These are phyloP conservation scores for Allomyces macrogynus DNA, from an alignment of 192 early-diverging fungal genomes.

Conservation along the genomic window DNA sequence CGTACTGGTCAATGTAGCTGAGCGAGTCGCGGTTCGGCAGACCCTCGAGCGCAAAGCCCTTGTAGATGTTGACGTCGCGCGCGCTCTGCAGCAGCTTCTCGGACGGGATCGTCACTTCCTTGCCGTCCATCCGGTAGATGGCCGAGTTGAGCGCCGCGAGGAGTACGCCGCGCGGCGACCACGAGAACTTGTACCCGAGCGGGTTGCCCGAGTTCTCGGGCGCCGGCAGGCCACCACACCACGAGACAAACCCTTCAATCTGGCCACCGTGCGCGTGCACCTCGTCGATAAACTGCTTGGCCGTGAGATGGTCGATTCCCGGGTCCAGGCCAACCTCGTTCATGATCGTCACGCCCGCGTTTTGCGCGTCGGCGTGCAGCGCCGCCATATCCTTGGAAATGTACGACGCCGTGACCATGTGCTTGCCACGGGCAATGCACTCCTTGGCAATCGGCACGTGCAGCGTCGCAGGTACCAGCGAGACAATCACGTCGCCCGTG, in stretches of 20 bases:
- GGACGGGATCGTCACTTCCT: constrained; percentile 43
- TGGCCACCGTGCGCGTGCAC: constrained; percentile 48
- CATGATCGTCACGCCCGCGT: constrained; percentile 67
- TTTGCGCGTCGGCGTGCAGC: constrained; percentile 51
- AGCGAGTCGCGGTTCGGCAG: constrained; percentile 87
- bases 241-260: constrained; percentile 70
- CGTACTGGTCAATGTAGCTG: constrained; percentile 68
- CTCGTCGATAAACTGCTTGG: constrained; percentile 85
- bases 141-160: constrained; percentile 74
- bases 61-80: constrained; percentile 52
- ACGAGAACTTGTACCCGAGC: constrained; percentile 86
- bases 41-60: constrained; percentile 81
- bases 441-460: constrained; percentile 38
- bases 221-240: constrained; percentile 86
- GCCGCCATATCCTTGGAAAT: constrained; percentile 79
- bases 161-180: constrained; percentile 80
- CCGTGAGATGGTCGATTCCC: constrained; percentile 91
- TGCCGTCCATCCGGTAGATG: constrained; percentile 53
- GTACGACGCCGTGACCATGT: constrained; percentile 92
- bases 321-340: constrained; percentile 98
- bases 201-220: constrained; percentile 83
- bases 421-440: constrained; percentile 63
- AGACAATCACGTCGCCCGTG: not conserved
- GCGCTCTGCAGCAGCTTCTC: constrained; percentile 45
- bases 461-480: constrained; percentile 65